A percentile compares a stretch with the other conserved stretches of the same genome.
Conservation (phyloP, 768 basidiomycete species). For the Psilocybe azurescens region DNA sequence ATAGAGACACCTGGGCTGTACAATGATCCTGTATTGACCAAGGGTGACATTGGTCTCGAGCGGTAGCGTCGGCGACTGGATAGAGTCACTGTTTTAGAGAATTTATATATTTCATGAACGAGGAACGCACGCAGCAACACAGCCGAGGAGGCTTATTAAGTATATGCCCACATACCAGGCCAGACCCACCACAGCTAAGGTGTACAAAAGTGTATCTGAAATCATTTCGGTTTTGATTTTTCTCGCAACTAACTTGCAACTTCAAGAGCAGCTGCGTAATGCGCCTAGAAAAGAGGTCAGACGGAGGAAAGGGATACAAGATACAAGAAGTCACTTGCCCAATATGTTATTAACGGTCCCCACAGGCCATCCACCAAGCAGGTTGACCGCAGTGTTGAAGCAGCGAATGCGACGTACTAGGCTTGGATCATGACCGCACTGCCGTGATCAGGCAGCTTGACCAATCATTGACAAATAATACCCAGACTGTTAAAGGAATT, state of each 20-base stretch:
- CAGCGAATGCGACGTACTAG: background rate
- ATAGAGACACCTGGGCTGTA: conserved; percentile 89
- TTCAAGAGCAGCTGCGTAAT: too few species aligned
- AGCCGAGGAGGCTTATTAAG: conserved; percentile 71
- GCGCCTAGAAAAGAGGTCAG: background rate
- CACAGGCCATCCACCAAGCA: background rate
- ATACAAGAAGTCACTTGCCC: background rate
- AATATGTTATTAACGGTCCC: background rate
- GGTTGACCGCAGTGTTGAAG: background rate
- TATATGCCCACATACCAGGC: conserved; percentile 70
- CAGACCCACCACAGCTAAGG: conserved; percentile 46
- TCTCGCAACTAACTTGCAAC: background rate
- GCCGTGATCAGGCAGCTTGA: background rate
- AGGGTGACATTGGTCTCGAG: conserved; percentile 64
- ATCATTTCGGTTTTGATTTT: conserved; percentile 15
- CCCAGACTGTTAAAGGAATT: too few species aligned
- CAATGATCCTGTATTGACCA: conserved; percentile 48
- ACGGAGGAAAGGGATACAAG: background rate
- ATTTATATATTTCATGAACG: background rate
- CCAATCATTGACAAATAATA: background rate
- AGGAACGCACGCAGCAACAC: conserved; percentile 59
- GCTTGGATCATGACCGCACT: background rate
- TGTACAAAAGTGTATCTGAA: conserved; percentile 18
- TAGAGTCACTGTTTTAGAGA: background rate
- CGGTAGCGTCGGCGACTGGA: conserved; percentile 79